These are phyloP conservation scores for Vaccinium vitisidaea DNA, from an alignment of 148 eudicot genomes.

Conservation along the genomic window DNA sequence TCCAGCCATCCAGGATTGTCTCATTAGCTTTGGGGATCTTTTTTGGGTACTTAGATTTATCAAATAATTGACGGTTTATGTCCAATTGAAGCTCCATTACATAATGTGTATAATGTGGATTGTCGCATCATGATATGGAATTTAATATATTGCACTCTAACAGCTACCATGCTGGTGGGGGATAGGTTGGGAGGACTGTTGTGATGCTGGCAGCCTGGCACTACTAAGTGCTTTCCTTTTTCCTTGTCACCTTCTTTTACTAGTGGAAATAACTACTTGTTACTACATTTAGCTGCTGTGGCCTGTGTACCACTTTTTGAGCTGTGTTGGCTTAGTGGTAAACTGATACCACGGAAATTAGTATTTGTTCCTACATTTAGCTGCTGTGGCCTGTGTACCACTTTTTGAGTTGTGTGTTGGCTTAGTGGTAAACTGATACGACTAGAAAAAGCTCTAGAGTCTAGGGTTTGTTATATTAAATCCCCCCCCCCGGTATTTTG, in stretches of 20 bases:
- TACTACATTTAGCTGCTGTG: neutral
- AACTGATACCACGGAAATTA: neutral
- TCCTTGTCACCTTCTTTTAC: neutral
- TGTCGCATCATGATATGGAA: neutral
- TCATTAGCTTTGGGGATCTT: slow-evolving; percentile 6
- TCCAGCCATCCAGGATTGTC: neutral
- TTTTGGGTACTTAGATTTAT: neutral
- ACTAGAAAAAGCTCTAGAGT: neutral
- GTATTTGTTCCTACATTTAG: neutral
- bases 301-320: neutral
- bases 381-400: neutral
- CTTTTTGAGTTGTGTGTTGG: neutral
- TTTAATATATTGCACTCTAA: neutral
- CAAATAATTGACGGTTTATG: neutral
- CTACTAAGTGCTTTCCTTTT: neutral
- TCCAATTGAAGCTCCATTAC: neutral
- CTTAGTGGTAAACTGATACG: neutral
- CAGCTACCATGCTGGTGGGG: neutral
- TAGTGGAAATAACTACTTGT: neutral
- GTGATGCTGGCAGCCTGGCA: neutral
- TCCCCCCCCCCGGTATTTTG: neutral
- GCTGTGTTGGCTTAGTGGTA: neutral
- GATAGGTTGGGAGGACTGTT: neutral
- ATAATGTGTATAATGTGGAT: neutral
- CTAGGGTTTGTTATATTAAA: neutral